These are phyloP conservation scores for Adiantum capillusveneris DNA, from an alignment of 75 land plant genomes.

Conservation along the genomic window DNA sequence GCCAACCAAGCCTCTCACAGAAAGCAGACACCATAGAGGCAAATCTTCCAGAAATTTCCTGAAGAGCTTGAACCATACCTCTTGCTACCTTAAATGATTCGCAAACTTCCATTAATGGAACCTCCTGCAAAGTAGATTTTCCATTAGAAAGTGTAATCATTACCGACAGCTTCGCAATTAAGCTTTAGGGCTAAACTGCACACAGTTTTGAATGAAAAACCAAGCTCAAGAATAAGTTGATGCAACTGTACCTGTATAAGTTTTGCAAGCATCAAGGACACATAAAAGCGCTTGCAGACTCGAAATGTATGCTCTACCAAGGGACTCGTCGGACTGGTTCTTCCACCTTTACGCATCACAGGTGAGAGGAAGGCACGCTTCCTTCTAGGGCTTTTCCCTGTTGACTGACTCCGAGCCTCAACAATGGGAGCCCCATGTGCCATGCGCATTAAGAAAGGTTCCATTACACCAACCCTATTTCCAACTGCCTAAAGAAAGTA, in stretches of 20 bases:
- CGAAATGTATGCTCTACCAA: constrained; percentile 60
- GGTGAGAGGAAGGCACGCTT: constrained; percentile 12
- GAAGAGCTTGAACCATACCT: constrained; percentile 94
- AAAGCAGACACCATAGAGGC: constrained; percentile 90
- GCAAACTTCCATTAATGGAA: constrained; percentile 79
- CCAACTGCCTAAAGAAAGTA: constrained; percentile 72
- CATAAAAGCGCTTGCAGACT: constrained; percentile 85
- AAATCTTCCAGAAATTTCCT: constrained; percentile 98
- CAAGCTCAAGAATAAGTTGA: neutral
- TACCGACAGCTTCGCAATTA: too few relatives aligned
- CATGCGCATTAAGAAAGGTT: constrained; percentile 97
- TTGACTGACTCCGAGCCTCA: constrained; percentile 28
- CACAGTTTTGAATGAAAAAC: neutral
- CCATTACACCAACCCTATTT: constrained; percentile 77
- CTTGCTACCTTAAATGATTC: constrained; percentile 89
- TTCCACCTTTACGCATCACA: constrained; percentile 7
- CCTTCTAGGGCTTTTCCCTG: constrained; percentile 30
- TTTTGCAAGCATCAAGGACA: constrained; percentile 77
- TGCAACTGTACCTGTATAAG: constrained; percentile 98
- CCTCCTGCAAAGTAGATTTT: constrained; percentile 69
- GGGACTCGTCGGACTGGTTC: constrained; percentile 11
- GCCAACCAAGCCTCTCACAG: constrained; percentile 97
- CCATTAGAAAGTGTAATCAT: too few relatives aligned
- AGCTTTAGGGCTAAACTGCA: too few relatives aligned
- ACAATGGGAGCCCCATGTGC: constrained; percentile 90